phyloP scores from a whole-genome alignment of 345 rosid species.

The Abelmoschus esculentus region DNA sequence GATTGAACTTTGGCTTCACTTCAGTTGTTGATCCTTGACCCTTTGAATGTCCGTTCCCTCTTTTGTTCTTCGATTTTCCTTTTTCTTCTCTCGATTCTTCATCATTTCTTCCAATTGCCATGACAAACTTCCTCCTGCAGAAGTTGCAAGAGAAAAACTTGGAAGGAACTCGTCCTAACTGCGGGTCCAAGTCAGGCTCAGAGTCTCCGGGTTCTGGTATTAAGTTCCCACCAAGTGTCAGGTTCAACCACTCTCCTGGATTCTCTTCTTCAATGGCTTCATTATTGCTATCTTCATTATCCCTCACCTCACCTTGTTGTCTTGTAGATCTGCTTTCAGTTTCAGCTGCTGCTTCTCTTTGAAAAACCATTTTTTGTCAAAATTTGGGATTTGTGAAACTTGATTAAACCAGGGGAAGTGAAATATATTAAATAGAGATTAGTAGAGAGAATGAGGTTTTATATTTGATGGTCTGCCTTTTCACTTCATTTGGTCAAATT shows the following conservation, averaged over 20 bases:
- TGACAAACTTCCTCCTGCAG: conserved; percentile 55
- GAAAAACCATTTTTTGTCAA: conserved; percentile 30
- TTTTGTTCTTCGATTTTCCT: too few relatives aligned
- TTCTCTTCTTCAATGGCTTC: conserved; percentile 21
- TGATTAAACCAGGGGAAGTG: conserved; percentile 24
- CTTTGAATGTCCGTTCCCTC: too few relatives aligned
- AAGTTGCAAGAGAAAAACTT: conserved; percentile 63
- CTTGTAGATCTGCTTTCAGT: conserved; percentile 17
- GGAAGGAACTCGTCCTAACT: conserved; percentile 27
- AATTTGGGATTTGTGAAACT: conserved; percentile 15
- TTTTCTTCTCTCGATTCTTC: too few relatives aligned
- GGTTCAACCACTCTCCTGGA: conserved; percentile 54
- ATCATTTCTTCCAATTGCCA: too few relatives aligned
- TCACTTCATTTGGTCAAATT: neutral
- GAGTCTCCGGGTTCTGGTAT: conserved; percentile 33
- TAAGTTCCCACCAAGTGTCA: conserved; percentile 44
- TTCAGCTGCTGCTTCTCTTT: conserved; percentile 26
- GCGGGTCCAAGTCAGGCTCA: conserved; percentile 28
- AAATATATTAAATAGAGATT: conserved; percentile 21
- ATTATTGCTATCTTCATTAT: conserved; percentile 11
- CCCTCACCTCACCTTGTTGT: conserved; percentile 11
- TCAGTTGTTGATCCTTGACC: too few relatives aligned
- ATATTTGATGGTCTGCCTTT: conserved; percentile 11
- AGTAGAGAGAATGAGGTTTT: conserved; percentile 13
- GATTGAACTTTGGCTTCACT: too few relatives aligned